Percentiles rank a stretch among this genome's conserved stretches.
Evolutionary conservation across 2,329 filamentous ascomycete species (phyloP).

Genomic region (Beauveria sp.): DNA sequence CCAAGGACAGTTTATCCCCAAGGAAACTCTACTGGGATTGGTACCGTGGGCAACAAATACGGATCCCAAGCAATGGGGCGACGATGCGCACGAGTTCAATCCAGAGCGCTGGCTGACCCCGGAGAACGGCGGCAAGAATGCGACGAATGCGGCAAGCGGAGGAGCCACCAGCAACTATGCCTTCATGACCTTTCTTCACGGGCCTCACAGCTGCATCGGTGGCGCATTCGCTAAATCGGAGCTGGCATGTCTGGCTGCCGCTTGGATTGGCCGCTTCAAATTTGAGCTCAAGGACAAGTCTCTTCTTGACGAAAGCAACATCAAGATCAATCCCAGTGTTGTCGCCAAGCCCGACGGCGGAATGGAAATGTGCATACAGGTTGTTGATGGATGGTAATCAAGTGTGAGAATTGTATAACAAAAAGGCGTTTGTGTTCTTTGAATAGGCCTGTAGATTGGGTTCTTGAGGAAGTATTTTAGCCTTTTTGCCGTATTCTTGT

Average conservation of each 20-base stretch:
- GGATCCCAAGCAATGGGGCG: conserved; percentile 27
- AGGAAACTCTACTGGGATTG: conserved; percentile 27
- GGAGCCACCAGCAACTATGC: conserved; percentile 22
- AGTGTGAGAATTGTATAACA: too few species aligned
- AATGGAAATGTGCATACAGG: conserved; percentile 12
- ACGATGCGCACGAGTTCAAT: conserved; percentile 26
- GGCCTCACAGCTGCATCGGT: conserved; percentile 13
- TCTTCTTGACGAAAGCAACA: conserved; percentile 9
- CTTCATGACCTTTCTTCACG: conserved; percentile 19
- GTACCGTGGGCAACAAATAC: conserved; percentile 24
- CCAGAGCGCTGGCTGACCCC: conserved; percentile 29
- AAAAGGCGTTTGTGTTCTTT: too few species aligned
- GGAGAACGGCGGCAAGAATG: conserved; percentile 14
- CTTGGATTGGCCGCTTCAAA: conserved; percentile 11
- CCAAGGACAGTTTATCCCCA: conserved; percentile 26
- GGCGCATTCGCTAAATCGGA: conserved; percentile 11
- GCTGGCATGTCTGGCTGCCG: conserved; percentile 9
- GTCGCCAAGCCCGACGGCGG: conserved; percentile 15
- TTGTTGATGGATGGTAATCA: conserved; percentile 12
- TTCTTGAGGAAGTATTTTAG: too few species aligned
- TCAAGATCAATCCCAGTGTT: conserved; percentile 12
- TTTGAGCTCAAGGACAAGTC: conserved; percentile 11
- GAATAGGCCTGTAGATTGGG: too few species aligned
- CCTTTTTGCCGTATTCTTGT: too few species aligned
- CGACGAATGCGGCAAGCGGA: conserved; percentile 10